Evolutionary conservation across 176 grass and related monocot species (phyloP).

Genomic region (Sorghum bicolor): Sorghum_bicolor_NCBIv3 NC_012875.2:46098001-46098500

Average conservation of each 20-base stretch:
- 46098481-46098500: constrained; percentile 74
- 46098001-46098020: not conserved
- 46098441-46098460: constrained; percentile 85
- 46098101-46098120: constrained; percentile 12
- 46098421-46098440: constrained; percentile 84
- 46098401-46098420: constrained; percentile 49
- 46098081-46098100: not conserved
- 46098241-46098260: constrained; percentile 63
- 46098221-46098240: constrained; percentile 56
- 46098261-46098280: constrained; percentile 89
- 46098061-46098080: constrained; percentile 30
- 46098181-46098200: constrained; percentile 25
- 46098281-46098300: constrained; percentile 60
- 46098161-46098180: not conserved
- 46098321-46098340: constrained; percentile 73
- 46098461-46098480: constrained; percentile 58
- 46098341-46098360: constrained; percentile 53
- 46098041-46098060: constrained; percentile 34
- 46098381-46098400: constrained; percentile 64
- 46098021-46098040: not conserved
- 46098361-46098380: constrained; percentile 67
- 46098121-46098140: not conserved
- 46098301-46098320: constrained; percentile 81
- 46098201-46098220: constrained; percentile 35
- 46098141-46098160: not conserved